Base-by-base conservation (phyloP, 768 basidiomycete species). In the Tylopilus cervinicoccineus region DNA sequence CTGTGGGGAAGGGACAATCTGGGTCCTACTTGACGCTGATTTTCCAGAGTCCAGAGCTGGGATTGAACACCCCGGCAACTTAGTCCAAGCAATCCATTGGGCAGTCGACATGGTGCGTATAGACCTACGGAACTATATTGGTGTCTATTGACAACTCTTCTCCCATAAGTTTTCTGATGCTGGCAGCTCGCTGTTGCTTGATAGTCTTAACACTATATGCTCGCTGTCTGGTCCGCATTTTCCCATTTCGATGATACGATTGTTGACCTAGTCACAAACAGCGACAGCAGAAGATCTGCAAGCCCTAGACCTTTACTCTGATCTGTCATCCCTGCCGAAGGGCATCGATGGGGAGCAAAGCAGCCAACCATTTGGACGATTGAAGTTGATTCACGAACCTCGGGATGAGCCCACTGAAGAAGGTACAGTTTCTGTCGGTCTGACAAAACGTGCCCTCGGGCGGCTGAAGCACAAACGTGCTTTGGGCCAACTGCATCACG, bases 241-340 rank as follows among this genome's bases (percentile, higher is more conserved):
- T 28, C 45, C 14, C 34, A 6, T 24, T 19, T 43, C 9, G 13
- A 43, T n/a, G 14, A 16, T 34, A 6, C 34, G 14, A 1, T n/a
- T 2, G 23, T 42, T 44, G 36, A 53, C 32, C 0, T 52, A 16
- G 10, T 38, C 12, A 26, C 43, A 13, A 19, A 16, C 58, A 86
- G 83, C 81, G 6, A 72, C 74, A 0, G 46, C 60, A 4, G 71
- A 72, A 11, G 79, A 81, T 13, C 59, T 84, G 4, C 70, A 76
- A 45, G 59, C 65, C 5, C 69, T 88, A 2, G 81, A 85, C 44
- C 66, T 88, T 3, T 89, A 90, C 57, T 65, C 70, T 2, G 70
- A 74, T 42, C 71, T 88, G 26, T 64, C 70, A 0, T 71, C 75
- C 20, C 68, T 88, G 50, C 86, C 86, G 4, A 88, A 88, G 58